Evolutionary conservation across 1,284 basidiomycete genomes (phyloP), one percentile per base, ranked within the genome.

Genomic region (Microbotryum violaceum): DNA sequence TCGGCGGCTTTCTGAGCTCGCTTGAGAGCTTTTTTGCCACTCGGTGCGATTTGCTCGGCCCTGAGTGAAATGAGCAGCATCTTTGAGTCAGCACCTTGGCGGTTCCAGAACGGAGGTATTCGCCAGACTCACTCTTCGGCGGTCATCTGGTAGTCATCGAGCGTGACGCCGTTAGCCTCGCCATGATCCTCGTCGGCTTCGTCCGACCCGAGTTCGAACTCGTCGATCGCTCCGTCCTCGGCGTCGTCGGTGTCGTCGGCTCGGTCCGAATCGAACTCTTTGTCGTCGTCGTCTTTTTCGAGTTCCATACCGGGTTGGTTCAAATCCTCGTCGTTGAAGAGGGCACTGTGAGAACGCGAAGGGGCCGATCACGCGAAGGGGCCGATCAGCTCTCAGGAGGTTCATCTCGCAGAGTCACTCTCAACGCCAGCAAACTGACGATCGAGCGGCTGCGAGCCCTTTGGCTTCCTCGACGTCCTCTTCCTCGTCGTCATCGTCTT

Each of bases 251-350:
- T 21, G 49, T 67, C 56, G 9, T 60, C 61, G 12, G 56, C 70
- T 21, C 67, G 61, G 46, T 71, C 70, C 29, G 68, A 67, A 45
- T 71, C 71, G 16, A 60, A 64, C 64, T 61, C 65, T 60, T 64
- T 66, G 23, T 77, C 78, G 49, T 78, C 74, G 29, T 79, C 80
- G 25, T 76, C 77, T 48, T 78, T 74, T 53, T 75, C 74, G 48
- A 72, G 70, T 10, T 74, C 75, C 47, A 33, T 53, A 16, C 61
- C 57, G 29, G 72, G 71, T 49, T 63, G 70, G 27, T 69, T 56
- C 42, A 73, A 62, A 61, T 73, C 72, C 51, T 70, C 63, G n/a
- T 70, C 65, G 57, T 68, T 61, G 59, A 71, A 71, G 29, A 71
- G 64, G 14, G 70, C 69, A 12, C 70, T 71, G 60, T 16, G 23